Percentiles rank a stretch among this genome's conserved stretches.
phyloP scores from a whole-genome alignment of 2,329 filamentous ascomycete species.

The Fusarium sp. region DNA sequence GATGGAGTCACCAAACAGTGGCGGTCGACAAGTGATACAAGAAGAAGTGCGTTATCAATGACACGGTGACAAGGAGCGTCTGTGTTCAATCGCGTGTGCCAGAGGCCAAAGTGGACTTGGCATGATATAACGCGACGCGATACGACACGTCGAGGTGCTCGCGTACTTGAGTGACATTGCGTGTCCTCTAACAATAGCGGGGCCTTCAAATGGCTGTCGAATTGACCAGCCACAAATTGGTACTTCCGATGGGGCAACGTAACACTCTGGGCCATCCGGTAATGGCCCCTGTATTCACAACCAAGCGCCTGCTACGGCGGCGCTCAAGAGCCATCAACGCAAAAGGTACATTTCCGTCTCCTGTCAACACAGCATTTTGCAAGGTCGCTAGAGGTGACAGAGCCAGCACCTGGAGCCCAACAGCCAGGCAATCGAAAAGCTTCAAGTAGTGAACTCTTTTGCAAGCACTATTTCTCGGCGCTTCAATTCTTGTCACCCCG shows the following conservation, averaged over 20 bases:
- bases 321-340: background rate
- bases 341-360: background rate
- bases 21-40: rapidly evolving
- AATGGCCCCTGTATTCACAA: background rate
- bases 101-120: background rate
- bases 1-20: background rate
- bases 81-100: background rate
- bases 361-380: background rate
- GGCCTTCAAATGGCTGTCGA: background rate
- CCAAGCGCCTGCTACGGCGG: background rate
- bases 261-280: background rate
- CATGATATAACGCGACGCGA: background rate
- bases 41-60: background rate
- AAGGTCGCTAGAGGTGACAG: background rate
- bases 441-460: background rate
- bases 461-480: too few species aligned
- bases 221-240: background rate
- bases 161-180: background rate
- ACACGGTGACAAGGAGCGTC: background rate
- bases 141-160: background rate
- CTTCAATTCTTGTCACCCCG: background rate
- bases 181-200: background rate
- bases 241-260: background rate
- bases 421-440: too few species aligned
- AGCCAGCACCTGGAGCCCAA: background rate